Evolutionary conservation across 2,329 filamentous ascomycete genomes (phyloP), one percentile per base, ranked within the genome.

Genomic region (Chlorencoelia australis): DNA sequence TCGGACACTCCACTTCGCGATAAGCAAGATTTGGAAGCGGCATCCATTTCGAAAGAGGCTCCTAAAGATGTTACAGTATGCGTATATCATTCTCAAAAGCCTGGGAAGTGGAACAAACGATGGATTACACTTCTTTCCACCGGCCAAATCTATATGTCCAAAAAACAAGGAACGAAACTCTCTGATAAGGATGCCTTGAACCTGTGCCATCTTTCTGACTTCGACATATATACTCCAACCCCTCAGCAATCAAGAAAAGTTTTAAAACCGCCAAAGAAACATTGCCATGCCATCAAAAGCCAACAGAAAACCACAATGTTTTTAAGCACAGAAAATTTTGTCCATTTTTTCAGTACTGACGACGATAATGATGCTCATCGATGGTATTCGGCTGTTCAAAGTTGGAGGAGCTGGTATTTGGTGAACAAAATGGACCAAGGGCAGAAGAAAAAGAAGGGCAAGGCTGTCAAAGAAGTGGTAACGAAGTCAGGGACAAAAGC

Each of bases 331-430:
- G 78, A 83, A 34, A 89, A 89, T 48, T 96, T 86, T 54, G 82
- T 94, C 3, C 89, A 96, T 54, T 94, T 89, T 60, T 94, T 96
- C 62, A 80, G 76, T 40, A 85, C 82, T 2, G 84, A 85, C 29
- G 84, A 95, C 49, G 63, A 69, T 4, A 57, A 64, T 1, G 59
- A 77, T 1, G 84, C 83, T 1, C 68, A 71, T n/a, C 62, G 65
- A 10, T 94, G 89, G 61, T 78, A 82, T 51, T 66, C 71, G 11
- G 69, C 71, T 16, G 69, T 94, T 1, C 86, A 94, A 43, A 64
- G 63, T 25, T 95, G 88, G 88, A 75, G 89, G 40, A 93, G 84
- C 58, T 94, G 87, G 86, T 94, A 94, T 53, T 63, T 95, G 6
- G 81, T 85, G 28, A 79, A 84, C 48, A 76, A 77, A 42, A 71